These are phyloP conservation scores for Solanum dulcamara DNA, from an alignment of 257 asterid species.

Conservation along the genomic window DNA sequence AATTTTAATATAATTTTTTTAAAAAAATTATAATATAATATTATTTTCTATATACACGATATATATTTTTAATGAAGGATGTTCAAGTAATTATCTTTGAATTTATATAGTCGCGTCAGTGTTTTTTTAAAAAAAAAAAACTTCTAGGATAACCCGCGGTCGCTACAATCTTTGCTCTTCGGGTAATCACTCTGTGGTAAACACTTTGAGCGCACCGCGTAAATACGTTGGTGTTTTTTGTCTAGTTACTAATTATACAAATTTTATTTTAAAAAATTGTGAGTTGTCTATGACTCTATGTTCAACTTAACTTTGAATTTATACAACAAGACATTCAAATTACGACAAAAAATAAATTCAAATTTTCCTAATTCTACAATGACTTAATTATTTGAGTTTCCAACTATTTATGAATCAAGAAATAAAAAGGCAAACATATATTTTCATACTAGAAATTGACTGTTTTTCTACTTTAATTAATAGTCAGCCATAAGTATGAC, in stretches of 20 bases:
- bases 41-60: too few relatives aligned
- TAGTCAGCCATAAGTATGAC: background rate
- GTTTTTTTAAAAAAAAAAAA: too few relatives aligned
- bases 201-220: too few relatives aligned
- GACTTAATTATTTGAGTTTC: background rate
- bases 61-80: too few relatives aligned
- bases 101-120: background rate
- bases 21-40: too few relatives aligned
- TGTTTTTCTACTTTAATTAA: background rate
- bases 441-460: background rate
- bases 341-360: background rate
- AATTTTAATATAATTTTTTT: too few relatives aligned
- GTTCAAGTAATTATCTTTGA: too few relatives aligned
- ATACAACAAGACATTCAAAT: background rate
- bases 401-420: background rate
- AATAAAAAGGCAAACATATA: background rate
- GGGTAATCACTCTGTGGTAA: too few relatives aligned
- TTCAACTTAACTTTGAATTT: background rate
- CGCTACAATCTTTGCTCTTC: too few relatives aligned
- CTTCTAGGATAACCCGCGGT: too few relatives aligned
- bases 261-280: background rate
- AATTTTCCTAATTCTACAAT: background rate
- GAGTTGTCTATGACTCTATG: background rate
- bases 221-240: too few relatives aligned
- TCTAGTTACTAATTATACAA: background rate